Evolutionary conservation across 1,139 yeast species (phyloP), one percentile per base, ranked within the genome.

Genomic region (Blastobotrys apis): DNA sequence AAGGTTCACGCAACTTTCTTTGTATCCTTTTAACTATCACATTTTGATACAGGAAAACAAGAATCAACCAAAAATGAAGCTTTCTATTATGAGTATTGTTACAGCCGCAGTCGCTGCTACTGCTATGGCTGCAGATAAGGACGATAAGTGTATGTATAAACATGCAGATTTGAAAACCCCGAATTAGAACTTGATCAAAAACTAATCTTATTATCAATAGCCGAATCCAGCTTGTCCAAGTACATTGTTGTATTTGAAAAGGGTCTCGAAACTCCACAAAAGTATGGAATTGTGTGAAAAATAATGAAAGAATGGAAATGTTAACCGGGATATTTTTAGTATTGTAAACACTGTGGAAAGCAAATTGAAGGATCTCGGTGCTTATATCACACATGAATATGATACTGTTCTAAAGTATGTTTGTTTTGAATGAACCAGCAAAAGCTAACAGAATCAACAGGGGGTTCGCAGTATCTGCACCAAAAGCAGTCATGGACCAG

Each of bases 401-500:
- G 55, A 57, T 48, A 62, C 66, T 5, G 62, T 69, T 23, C 56
- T 71, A 43, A 63, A 39, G 42, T 39, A 39, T 5, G 42, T 39
- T n/a, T 8, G n/a, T 3, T 9, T 16, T 17, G 34, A 3, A 37
- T 17, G 13, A 16, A n/a, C 13, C 35, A 10, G 9, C 9, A 2
- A 15, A 5, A 4, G 36, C 41, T 38, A 38, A 62, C 66, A 5
- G 60, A 68, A 22, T 54, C n/a, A 69, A 16, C 17, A 26, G 44
- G 62, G 75, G 73, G 2, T 68, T 69, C 50, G 62, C 69, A n/a
- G 60, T 68, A 19, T 56, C 63, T 5, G 55, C 66, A n/a, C 64
- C 65, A 30, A 50, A 54, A 25, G 54, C 51, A 20, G 53, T 52
- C 13, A 54, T 63, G 42, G 48, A 48, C 9, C 47, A 51, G 31